A percentile compares a stretch with the other conserved stretches of the same genome.
Conservation (phyloP, 176 grass and related monocot species). For the Oryza meridionalis region DNA sequence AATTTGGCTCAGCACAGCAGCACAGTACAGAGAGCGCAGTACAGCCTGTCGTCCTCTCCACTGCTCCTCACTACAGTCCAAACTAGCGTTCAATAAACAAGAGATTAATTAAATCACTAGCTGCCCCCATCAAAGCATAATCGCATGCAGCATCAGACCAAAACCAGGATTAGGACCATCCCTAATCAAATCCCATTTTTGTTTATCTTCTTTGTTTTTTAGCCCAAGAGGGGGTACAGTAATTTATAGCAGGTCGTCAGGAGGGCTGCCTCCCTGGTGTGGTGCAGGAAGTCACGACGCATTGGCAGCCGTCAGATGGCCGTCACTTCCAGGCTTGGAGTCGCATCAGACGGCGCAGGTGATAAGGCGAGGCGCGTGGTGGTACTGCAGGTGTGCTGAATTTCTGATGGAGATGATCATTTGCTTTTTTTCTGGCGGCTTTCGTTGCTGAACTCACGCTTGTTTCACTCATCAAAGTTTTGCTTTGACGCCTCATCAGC, state of each 20-base stretch:
- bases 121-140: slow-evolving; percentile 14
- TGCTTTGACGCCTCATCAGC: slow-evolving; percentile 7
- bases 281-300: slow-evolving; percentile 52
- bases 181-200: not conserved
- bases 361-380: not conserved
- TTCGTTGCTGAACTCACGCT: not conserved
- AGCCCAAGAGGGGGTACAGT: not conserved
- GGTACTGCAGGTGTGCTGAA: slow-evolving; percentile 25
- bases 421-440: not conserved
- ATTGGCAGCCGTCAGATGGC: not conserved
- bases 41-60: slow-evolving; percentile 23
- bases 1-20: not conserved
- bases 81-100: slow-evolving; percentile 48
- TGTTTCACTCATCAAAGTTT: slow-evolving; percentile 19
- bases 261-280: slow-evolving; percentile 44
- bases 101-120: not conserved
- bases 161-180: not conserved
- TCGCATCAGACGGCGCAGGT: not conserved
- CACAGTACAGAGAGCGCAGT: not conserved
- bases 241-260: slow-evolving; percentile 27
- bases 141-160: not conserved
- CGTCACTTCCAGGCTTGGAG: slow-evolving; percentile 11
- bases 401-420: not conserved
- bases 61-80: slow-evolving; percentile 22
- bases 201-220: not conserved